Base-by-base conservation (phyloP, 2,329 filamentous ascomycete species). In the Piedraia hortae region DNA sequence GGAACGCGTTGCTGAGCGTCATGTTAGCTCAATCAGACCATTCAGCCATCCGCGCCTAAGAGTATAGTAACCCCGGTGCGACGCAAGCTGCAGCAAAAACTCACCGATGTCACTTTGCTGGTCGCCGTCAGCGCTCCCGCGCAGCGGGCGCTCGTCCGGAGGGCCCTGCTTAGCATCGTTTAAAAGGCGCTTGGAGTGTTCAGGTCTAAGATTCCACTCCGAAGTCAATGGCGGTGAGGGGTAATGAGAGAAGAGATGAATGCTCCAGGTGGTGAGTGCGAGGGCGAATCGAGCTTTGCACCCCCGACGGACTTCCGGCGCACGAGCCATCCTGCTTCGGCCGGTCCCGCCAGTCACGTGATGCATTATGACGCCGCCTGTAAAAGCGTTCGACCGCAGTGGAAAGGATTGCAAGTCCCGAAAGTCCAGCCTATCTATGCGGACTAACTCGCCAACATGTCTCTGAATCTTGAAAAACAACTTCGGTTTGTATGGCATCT, bases 81-180 rank as follows among this genome's bases (percentile, higher is more conserved):
- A n/a, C n/a, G n/a, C n/a, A n/a, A n/a, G n/a, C 36, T 41, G 30
- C 22, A 34, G 33, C 42, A 48, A 27, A 31, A 31, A 30, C 24
- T 29, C 27, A 88, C 85, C 58, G 69, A 71, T 54, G 70, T 70
- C 59, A 88, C 67, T 64, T 78, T 75, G 63, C 75, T 67, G 47
- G 72, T 63, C 48, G 75, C 73, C 70, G 77, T 75, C 59, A 88
- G 66, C 59, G 75, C 77, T 60, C 75, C 73, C 57, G 82, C 74
- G 55, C 74, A 72, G 62, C 80, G 78, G 61, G 72, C 72, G 54
- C 78, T 88, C 64, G 89, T 78, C 62, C 80, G 69, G 59, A 93
- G 65, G 62, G 82, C 80, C 69, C 74, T 89, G 60, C 82, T 77
- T 66, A 91, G 89, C 82, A 93, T 91, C 58, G 53, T 62, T 50